Conservation (phyloP, 2,329 filamentous ascomycete species). For the Dactylellina haptotyla region DNA sequence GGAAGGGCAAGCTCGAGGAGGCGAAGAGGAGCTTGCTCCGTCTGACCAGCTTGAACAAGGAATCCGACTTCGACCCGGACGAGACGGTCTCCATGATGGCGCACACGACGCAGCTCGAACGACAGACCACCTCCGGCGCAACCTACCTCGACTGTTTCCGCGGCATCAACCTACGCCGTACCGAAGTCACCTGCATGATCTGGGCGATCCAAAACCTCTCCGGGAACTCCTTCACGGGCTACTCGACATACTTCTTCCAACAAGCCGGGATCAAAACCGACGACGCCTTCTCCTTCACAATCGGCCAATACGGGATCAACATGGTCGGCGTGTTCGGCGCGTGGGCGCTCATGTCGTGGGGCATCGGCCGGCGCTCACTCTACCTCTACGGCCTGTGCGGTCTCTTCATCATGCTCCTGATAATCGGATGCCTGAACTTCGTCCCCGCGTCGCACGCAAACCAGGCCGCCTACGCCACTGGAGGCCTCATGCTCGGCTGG, state of each 20-base stretch:
- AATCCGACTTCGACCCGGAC: conserved; percentile 80
- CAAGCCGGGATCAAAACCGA: conserved; percentile 61
- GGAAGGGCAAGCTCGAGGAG: conserved; percentile 71
- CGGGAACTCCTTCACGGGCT: conserved; percentile 59
- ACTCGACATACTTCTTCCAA: conserved; percentile 65
- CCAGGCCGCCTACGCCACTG: conserved; percentile 78
- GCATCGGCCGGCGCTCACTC: conserved; percentile 59
- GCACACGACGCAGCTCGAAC: conserved; percentile 83
- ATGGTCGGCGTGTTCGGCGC: conserved; percentile 83
- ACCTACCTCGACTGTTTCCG: conserved; percentile 82
- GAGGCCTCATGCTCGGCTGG: conserved; percentile 86
- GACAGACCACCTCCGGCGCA: conserved; percentile 67
- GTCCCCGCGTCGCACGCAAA: conserved; percentile 69
- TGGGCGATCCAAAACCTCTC: conserved; percentile 64
- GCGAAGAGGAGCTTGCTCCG: conserved; percentile 74
- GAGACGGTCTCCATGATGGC: conserved; percentile 94
- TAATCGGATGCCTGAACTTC: conserved; percentile 56
- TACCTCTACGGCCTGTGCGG: conserved; percentile 60
- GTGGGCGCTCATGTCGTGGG: conserved; percentile 66
- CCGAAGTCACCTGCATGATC: conserved; percentile 72
- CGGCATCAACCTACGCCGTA: conserved; percentile 79
- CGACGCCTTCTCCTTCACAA: conserved; percentile 65
- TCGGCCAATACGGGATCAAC: conserved; percentile 64
- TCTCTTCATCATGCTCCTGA: conserved; percentile 59
- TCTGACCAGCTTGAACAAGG: conserved; percentile 71